These are phyloP conservation scores for Apiospora saccharicola DNA, from an alignment of 2,329 filamentous ascomycete genomes.

Conservation along the genomic window DNA sequence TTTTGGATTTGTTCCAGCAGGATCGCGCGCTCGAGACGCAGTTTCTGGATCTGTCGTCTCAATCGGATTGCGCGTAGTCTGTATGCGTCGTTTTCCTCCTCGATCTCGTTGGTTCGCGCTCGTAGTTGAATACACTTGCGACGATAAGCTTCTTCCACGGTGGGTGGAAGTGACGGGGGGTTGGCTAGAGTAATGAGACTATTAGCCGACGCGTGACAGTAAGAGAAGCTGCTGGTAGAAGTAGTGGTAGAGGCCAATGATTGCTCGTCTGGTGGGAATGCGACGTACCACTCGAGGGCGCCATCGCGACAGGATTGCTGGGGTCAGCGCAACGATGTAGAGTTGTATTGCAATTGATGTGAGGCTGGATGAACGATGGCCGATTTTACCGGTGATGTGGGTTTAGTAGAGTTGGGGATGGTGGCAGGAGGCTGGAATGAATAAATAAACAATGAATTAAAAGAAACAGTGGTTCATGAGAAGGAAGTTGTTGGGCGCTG, in stretches of 20 bases:
- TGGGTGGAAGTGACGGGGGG: slow-evolving; percentile 76
- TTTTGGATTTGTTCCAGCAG: slow-evolving; percentile 76
- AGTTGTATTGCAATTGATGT: not conserved
- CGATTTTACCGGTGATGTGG: not conserved
- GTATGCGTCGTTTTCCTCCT: slow-evolving; percentile 87
- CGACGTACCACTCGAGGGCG: slow-evolving; percentile 20
- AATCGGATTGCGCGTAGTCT: slow-evolving; percentile 80
- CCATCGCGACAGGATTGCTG: not conserved
- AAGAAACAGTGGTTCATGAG: not conserved
- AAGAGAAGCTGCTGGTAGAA: not conserved
- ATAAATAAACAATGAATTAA: not conserved
- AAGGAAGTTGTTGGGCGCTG: slow-evolving; percentile 1
- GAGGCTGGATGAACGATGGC: not conserved
- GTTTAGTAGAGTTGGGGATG: slow-evolving; percentile 2
- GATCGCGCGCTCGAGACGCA: slow-evolving; percentile 84
- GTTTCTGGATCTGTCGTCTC: slow-evolving; percentile 87
- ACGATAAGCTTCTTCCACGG: slow-evolving; percentile 94
- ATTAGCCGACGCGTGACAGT: slow-evolving; percentile 25
- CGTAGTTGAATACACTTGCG: slow-evolving; percentile 96
- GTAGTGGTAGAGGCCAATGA: not conserved
- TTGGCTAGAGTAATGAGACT: slow-evolving; percentile 48
- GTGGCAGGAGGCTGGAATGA: not conserved
- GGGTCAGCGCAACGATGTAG: not conserved
- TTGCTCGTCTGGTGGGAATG: not conserved
- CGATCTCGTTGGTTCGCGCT: slow-evolving; percentile 88